These are phyloP conservation scores for Cryphonectria naterciae DNA, from an alignment of 2,329 filamentous ascomycete genomes.

Conservation along the genomic window DNA sequence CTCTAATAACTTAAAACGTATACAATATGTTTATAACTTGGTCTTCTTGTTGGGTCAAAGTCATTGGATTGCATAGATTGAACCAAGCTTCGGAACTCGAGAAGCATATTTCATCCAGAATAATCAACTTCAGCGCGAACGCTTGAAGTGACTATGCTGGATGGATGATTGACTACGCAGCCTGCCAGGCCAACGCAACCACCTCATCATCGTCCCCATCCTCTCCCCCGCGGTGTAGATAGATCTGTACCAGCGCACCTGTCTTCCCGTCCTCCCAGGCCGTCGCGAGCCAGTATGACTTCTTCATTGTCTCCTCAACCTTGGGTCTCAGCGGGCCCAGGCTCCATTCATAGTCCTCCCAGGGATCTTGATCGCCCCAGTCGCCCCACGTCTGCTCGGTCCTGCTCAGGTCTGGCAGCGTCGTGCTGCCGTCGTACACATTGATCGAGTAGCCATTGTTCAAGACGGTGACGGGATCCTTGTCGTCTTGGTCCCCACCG, in stretches of 20 bases:
- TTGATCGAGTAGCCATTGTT: conserved; percentile 63
- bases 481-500: conserved; percentile 32
- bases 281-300: conserved; percentile 53
- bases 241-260: conserved; percentile 56
- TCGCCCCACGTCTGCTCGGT: conserved; percentile 43
- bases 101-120: not conserved
- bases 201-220: conserved; percentile 49
- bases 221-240: conserved; percentile 49
- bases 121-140: not conserved
- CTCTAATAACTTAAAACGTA: too few species aligned
- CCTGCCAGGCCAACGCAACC: conserved; percentile 51
- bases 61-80: too few species aligned
- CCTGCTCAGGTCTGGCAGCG: conserved; percentile 43
- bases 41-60: too few species aligned
- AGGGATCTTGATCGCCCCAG: conserved; percentile 53
- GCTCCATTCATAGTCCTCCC: conserved; percentile 53
- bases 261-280: conserved; percentile 40
- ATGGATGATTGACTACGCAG: not conserved
- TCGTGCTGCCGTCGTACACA: conserved; percentile 45
- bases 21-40: too few species aligned
- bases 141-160: not conserved
- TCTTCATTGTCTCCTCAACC: conserved; percentile 47
- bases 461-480: conserved; percentile 43
- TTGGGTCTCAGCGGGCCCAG: conserved; percentile 54
- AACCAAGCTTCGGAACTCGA: too few species aligned